Percentiles rank a stretch among this genome's conserved stretches.
phyloP scores from a whole-genome alignment of 192 early-diverging fungal genomes.

The Backusella sp. region DNA sequence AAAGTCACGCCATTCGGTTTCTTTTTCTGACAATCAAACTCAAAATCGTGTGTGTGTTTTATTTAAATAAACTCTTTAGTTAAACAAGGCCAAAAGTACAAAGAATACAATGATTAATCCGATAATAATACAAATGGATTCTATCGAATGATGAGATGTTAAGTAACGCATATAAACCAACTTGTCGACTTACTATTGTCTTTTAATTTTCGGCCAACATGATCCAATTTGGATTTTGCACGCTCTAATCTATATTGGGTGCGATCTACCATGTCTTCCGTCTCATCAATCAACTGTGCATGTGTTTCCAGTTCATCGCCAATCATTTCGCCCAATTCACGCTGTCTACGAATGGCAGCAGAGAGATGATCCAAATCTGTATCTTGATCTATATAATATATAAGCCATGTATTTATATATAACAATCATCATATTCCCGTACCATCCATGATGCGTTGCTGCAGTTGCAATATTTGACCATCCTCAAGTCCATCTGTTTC shows the following conservation, averaged over 20 bases:
- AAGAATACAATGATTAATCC: conserved; percentile 44
- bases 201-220: conserved; percentile 51
- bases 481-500: conserved; percentile 44
- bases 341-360: conserved; percentile 61
- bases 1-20: background rate
- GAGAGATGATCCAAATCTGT: conserved; percentile 66
- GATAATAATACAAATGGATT: conserved; percentile 45
- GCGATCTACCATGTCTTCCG: conserved; percentile 60
- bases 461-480: conserved; percentile 56
- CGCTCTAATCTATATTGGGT: conserved; percentile 44
- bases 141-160: conserved; percentile 11
- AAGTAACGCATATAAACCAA: background rate
- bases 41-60: background rate
- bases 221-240: conserved; percentile 48
- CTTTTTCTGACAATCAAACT: background rate
- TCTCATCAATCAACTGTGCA: conserved; percentile 69
- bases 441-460: conserved; percentile 68
- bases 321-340: conserved; percentile 69
- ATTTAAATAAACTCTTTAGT: background rate
- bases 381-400: conserved; percentile 63
- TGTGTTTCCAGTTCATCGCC: conserved; percentile 74
- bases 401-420: background rate
- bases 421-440: background rate
- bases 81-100: conserved; percentile 28
- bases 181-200: conserved; percentile 45